Percentiles rank a stretch among this genome's conserved stretches.
Evolutionary conservation across 2,329 filamentous ascomycete species (phyloP).

Genomic region (Penicillium sumatraense): DNA sequence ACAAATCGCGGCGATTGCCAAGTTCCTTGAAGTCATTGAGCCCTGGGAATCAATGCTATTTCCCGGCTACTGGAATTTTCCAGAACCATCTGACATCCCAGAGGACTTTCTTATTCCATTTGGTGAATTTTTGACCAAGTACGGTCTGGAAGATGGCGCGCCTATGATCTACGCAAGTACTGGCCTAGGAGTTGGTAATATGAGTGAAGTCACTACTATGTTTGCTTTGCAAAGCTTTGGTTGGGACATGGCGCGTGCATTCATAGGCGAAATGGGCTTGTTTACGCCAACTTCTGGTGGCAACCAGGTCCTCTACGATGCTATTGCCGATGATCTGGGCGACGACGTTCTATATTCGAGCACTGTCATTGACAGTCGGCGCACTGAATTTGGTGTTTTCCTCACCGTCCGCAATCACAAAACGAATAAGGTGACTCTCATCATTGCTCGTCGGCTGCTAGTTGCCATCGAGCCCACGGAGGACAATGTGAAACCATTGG

Average conservation of each 20-base stretch:
- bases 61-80: conserved; percentile 24
- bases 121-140: conserved; percentile 26
- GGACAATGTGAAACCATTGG: conserved; percentile 39
- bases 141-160: conserved; percentile 22
- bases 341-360: conserved; percentile 46
- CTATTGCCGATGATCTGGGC: conserved; percentile 42
- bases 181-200: conserved; percentile 18
- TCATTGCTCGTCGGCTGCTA: conserved; percentile 42
- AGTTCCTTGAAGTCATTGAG: conserved; percentile 22
- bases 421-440: conserved; percentile 30
- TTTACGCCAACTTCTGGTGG: conserved; percentile 37
- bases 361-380: conserved; percentile 32
- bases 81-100: conserved; percentile 20
- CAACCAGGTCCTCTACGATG: conserved; percentile 49
- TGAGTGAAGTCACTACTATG: conserved; percentile 4
- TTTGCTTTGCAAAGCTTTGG: conserved; percentile 15
- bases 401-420: conserved; percentile 35
- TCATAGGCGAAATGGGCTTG: conserved; percentile 37
- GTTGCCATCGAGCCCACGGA: conserved; percentile 44
- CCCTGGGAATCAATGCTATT: conserved; percentile 22
- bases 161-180: conserved; percentile 20
- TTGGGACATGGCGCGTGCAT: conserved; percentile 28
- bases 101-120: conserved; percentile 20
- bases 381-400: conserved; percentile 33
- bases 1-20: conserved; percentile 20